A percentile compares a stretch with the other conserved stretches of the same genome.
phyloP scores from a whole-genome alignment of 306 rosid genomes.

The Pterocarpus macrocarpus region DNA sequence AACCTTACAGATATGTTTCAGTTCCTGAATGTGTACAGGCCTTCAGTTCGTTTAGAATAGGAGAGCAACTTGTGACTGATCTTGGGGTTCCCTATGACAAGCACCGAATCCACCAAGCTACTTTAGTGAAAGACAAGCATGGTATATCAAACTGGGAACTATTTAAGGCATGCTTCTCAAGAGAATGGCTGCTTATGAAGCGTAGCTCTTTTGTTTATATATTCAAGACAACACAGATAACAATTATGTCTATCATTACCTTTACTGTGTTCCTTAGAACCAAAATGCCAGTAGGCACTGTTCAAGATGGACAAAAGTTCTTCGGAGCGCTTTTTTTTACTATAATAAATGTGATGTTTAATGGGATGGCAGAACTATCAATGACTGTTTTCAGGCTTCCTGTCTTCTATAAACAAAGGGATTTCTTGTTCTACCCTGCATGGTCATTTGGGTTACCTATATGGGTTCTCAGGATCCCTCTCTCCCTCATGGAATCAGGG shows the following conservation, averaged over 20 bases:
- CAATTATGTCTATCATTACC: constrained; percentile 59
- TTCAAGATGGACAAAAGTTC: constrained; percentile 62
- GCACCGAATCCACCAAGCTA: constrained; percentile 62
- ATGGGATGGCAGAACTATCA: constrained; percentile 71
- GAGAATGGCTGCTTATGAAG: constrained; percentile 76
- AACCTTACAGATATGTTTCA: constrained; percentile 65
- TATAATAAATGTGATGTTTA: constrained; percentile 71
- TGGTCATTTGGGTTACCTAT: constrained; percentile 84
- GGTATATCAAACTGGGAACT: constrained; percentile 75
- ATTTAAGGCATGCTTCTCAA: constrained; percentile 76
- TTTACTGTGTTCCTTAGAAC: constrained; percentile 74
- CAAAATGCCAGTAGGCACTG: constrained; percentile 66
- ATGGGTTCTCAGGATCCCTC: constrained; percentile 76
- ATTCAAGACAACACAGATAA: constrained; percentile 70
- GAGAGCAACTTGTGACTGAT: constrained; percentile 63
- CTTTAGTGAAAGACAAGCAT: constrained; percentile 71
- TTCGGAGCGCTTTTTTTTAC: constrained; percentile 72
- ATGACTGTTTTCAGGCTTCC: constrained; percentile 70
- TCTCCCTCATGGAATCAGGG: constrained; percentile 66
- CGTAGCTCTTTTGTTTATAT: constrained; percentile 60
- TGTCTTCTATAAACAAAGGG: constrained; percentile 79
- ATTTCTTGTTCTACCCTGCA: constrained; percentile 74
- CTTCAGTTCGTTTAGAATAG: constrained; percentile 57
- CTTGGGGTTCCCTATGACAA: constrained; percentile 67
- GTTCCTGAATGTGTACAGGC: constrained; percentile 63